phyloP scores from a whole-genome alignment of 2,329 filamentous ascomycete genomes.

The Penicillium sp. region DNA sequence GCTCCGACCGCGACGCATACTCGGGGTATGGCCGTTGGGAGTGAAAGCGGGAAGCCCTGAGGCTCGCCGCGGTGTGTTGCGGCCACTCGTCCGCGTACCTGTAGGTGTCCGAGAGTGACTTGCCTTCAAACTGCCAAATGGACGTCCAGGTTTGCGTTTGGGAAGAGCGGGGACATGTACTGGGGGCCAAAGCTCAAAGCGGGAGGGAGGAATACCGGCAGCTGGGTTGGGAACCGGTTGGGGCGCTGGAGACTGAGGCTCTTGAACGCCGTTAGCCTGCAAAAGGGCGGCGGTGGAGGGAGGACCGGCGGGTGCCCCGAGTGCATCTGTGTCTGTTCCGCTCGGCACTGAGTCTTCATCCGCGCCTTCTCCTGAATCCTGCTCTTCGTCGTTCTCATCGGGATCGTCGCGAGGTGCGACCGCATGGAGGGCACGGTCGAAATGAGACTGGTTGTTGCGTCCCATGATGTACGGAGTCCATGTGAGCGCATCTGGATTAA shows the following conservation, averaged over 20 bases:
- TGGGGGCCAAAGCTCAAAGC: slow-evolving; percentile 47
- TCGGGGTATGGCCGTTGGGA: slow-evolving; percentile 30
- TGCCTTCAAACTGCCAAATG: slow-evolving; percentile 33
- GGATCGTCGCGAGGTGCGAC: slow-evolving; percentile 79
- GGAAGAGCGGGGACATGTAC: slow-evolving; percentile 36
- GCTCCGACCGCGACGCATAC: slow-evolving; percentile 40
- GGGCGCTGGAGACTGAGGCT: slow-evolving; percentile 14
- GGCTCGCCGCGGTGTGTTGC: slow-evolving; percentile 39
- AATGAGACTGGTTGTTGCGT: slow-evolving; percentile 75
- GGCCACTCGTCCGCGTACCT: slow-evolving; percentile 36
- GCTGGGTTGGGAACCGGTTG: slow-evolving; percentile 30
- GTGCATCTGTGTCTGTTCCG: slow-evolving; percentile 17
- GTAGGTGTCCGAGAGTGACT: slow-evolving; percentile 35
- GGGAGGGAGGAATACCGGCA: slow-evolving; percentile 42
- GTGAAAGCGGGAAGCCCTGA: slow-evolving; percentile 33
- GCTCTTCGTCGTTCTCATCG: slow-evolving; percentile 36
- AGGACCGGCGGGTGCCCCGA: slow-evolving; percentile 35
- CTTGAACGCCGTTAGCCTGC: slow-evolving; percentile 30
- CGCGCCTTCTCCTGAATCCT: slow-evolving; percentile 16
- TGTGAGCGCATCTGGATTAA: slow-evolving; percentile 76
- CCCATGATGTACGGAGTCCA: slow-evolving; percentile 99
- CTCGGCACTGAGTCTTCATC: slow-evolving; percentile 15
- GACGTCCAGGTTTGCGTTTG: slow-evolving; percentile 42
- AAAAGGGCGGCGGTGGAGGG: slow-evolving; percentile 35
- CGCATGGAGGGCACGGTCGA: slow-evolving; percentile 81